Evolutionary conservation across 257 asterid species (phyloP).

Genomic region (Przewalskia tangutica): DNA sequence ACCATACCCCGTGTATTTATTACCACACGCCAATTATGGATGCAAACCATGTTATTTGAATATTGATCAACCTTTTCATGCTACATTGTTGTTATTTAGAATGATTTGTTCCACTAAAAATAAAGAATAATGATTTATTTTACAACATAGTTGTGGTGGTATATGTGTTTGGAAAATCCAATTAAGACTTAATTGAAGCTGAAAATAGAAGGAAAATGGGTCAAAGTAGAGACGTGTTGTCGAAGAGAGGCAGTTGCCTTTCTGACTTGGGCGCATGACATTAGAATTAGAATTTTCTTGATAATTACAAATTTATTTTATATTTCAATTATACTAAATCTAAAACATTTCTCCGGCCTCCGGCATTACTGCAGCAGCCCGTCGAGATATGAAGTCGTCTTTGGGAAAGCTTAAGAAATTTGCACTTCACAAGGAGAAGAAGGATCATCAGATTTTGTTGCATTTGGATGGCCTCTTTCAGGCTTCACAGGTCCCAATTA

Average conservation of each 20-base stretch:
- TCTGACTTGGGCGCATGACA: slow-evolving; percentile 44
- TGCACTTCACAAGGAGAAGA: slow-evolving; percentile 26
- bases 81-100: neutral
- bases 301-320: neutral
- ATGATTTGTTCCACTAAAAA: neutral
- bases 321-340: neutral
- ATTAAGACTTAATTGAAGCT: too few relatives aligned
- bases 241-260: slow-evolving; percentile 20
- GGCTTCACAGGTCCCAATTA: slow-evolving; percentile 21
- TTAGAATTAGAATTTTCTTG: slow-evolving; percentile 26
- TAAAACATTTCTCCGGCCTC: neutral
- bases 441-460: slow-evolving; percentile 21
- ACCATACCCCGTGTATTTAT: too few relatives aligned
- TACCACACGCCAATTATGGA: neutral
- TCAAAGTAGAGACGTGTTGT: slow-evolving; percentile 17
- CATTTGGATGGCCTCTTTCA: slow-evolving; percentile 25
- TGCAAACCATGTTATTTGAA: neutral
- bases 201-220: neutral
- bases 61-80: neutral
- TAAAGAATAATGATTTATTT: neutral
- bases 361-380: neutral
- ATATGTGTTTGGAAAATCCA: too few relatives aligned
- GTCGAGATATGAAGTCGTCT: slow-evolving; percentile 25
- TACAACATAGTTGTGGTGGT: neutral
- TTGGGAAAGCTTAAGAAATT: slow-evolving; percentile 28